phyloP scores from a whole-genome alignment of 2,329 filamentous ascomycete species.

The Thelonectria discophora region DNA sequence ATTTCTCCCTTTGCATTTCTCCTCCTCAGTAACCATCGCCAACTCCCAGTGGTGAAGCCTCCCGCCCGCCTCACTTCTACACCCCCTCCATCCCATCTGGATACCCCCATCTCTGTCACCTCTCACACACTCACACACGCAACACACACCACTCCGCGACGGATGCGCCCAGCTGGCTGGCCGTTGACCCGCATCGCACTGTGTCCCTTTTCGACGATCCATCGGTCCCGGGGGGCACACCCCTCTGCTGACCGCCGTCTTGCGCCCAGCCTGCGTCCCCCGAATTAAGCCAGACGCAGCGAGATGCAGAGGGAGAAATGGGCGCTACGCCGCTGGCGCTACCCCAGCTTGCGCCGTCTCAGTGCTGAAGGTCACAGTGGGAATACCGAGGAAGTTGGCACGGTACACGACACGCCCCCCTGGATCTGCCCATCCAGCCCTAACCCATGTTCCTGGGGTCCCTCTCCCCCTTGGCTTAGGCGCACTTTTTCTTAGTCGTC shows the following conservation, averaged over 20 bases:
- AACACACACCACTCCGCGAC: conserved; percentile 2
- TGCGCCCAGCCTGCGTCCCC: not conserved
- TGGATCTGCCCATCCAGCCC: conserved; percentile 40
- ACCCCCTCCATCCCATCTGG: conserved; percentile 8
- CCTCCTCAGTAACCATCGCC: not conserved
- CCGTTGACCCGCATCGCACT: conserved; percentile 7
- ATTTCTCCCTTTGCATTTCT: not conserved
- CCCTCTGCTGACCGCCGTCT: not conserved
- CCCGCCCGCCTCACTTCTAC: conserved; percentile 6
- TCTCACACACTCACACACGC: conserved; percentile 1
- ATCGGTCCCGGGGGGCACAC: too few species aligned
- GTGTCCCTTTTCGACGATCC: too few species aligned
- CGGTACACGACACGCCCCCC: conserved; percentile 15
- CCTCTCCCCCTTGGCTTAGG: conserved; percentile 9
- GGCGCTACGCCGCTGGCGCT: conserved; percentile 6
- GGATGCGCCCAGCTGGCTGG: conserved; percentile 17
- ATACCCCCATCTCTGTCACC: conserved; percentile 16
- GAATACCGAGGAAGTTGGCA: too few species aligned
- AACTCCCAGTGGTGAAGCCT: too few species aligned
- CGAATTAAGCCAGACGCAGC: conserved; percentile 16
- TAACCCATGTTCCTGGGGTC: conserved; percentile 36
- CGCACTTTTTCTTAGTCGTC: too few species aligned
- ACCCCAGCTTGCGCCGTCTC: conserved; percentile 25
- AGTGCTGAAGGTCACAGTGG: not conserved
- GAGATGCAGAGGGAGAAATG: conserved; percentile 2